Base-by-base conservation (phyloP, 768 basidiomycete genomes). In the Phaffia tasmanica region DNA sequence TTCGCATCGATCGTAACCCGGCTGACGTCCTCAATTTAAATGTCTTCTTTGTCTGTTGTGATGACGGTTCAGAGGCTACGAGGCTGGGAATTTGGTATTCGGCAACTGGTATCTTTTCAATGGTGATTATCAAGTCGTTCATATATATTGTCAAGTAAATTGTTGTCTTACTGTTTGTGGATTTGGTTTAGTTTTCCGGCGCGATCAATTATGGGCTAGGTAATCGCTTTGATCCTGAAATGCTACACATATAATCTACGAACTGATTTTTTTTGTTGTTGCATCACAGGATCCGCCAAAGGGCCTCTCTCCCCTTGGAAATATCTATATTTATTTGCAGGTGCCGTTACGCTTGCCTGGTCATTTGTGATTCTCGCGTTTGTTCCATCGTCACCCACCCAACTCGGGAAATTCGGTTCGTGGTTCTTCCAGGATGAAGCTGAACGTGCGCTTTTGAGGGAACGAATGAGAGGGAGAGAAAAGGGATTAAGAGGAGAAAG, bases 131-230 rank as follows among this genome's bases (percentile, higher is more conserved):
- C 35, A 5, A 42, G 6, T 42, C 35, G 35, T 42, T 42, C 11
- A 42, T 4, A 11, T 4, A 11, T 42, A 42, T 42, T 42, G 11
- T 42, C 35, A 42, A 42, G 11, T 42, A 4, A 11, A 42, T 5
- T 11, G 6, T 42, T 11, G 35, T 5, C 35, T 42, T 5, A 42
- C 11, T 4, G 35, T 11, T 42, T 42, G 35, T 11, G 4, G 35
- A 11, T 42, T 42, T 42, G 11, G 4, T 11, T 42, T 42, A 42
- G 35, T 73, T 78, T 66, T 73, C 73, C 0, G 75, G 77, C 18
- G 60, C 76, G 27, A 72, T 79, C 68, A 78, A 77, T 70, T 78
- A 74, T 62, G 77, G 76, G 0, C 68, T 78, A 2, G 77, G 76
- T 47, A 30, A 23, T 21, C 8, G 19, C 15, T 1, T 19, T 35